phyloP scores from a whole-genome alignment of 768 basidiomycete species.

The Mycena albidolilacea region DNA sequence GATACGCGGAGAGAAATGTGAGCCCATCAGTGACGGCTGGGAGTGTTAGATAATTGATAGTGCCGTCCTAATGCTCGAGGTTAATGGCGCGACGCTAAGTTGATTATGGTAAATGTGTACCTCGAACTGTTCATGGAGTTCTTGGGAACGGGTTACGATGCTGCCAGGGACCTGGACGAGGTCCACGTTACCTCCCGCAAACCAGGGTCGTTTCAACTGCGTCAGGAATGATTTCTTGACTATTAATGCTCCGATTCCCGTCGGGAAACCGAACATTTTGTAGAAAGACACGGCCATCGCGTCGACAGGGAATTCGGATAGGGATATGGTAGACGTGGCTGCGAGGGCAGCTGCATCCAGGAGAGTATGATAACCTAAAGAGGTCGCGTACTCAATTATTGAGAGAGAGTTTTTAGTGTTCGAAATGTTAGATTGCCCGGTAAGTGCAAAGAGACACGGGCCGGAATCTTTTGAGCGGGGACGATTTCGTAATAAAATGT shows the following conservation, averaged over 20 bases:
- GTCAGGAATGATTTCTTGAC: constrained; percentile 79
- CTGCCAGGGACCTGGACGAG: constrained; percentile 87
- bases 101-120: constrained; percentile 53
- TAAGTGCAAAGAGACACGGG: constrained; percentile 80
- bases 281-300: constrained; percentile 90
- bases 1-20: constrained; percentile 81
- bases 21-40: constrained; percentile 87
- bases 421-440: constrained; percentile 87
- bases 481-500: constrained; percentile 65
- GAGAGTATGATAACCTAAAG: constrained; percentile 81
- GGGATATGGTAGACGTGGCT: constrained; percentile 77
- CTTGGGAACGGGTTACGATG: constrained; percentile 71
- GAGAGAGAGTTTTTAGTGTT: constrained; percentile 81
- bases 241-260: constrained; percentile 85
- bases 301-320: constrained; percentile 78
- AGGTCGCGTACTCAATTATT: constrained; percentile 73
- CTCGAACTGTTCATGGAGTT: constrained; percentile 84
- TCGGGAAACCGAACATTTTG: constrained; percentile 93
- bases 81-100: constrained; percentile 11
- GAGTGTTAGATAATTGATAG: constrained; percentile 84
- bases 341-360: constrained; percentile 88
- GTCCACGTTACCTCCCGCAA: constrained; percentile 87
- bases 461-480: constrained; percentile 60
- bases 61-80: constrained; percentile 74
- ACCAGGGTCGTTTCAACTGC: constrained; percentile 82